A percentile compares a stretch with the other conserved stretches of the same genome.
Conservation (phyloP, 805 yeast genomes). For the Saccharomycopsis babjevae region DNA sequence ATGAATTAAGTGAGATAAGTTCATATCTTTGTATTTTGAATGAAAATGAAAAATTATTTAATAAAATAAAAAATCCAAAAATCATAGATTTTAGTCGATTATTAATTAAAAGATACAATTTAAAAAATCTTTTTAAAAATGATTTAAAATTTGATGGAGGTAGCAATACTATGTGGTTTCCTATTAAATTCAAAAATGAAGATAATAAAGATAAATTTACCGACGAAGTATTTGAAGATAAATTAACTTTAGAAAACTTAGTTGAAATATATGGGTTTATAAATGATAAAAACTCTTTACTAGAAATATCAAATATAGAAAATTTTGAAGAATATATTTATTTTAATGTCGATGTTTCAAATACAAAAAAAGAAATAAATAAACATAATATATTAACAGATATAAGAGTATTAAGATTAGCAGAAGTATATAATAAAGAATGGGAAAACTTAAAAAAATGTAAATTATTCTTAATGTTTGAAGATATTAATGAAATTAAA, state of each 20-base stretch:
- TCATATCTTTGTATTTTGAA: not conserved
- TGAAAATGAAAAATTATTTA: too few species aligned
- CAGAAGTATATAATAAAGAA: not conserved
- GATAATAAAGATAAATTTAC: not conserved
- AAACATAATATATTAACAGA: not conserved
- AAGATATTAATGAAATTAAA: not conserved
- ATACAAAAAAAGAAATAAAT: not conserved
- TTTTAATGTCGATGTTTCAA: not conserved
- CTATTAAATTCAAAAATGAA: not conserved
- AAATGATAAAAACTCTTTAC: not conserved
- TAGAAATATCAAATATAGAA: too few species aligned
- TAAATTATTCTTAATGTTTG: not conserved
- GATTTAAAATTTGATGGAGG: not conserved
- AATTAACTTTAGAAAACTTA: not conserved
- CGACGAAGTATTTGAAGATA: not conserved
- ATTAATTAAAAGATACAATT: too few species aligned
- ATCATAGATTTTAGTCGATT: too few species aligned
- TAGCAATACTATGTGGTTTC: not conserved
- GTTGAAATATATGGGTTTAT: not conserved
- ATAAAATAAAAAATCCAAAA: too few species aligned
- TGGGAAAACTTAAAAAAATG: not conserved
- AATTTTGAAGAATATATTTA: too few species aligned
- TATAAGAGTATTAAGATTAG: not conserved
- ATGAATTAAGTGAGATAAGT: not conserved
- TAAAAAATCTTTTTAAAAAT: too few species aligned